Evolutionary conservation across 306 rosid species (phyloP).

Genomic region (peach (Prunus persica)): Prunus_persica_NCBIv2 NC_034012.1:10975001-10975500

Average conservation of each 20-base stretch:
- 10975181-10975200: neutral
- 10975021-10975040: no score
- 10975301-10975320: neutral
- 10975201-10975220: neutral
- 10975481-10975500: neutral
- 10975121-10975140: neutral
- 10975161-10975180: neutral
- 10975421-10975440: neutral
- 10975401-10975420: neutral
- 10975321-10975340: no score
- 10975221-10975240: neutral
- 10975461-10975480: neutral
- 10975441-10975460: neutral
- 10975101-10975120: no score
- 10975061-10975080: no score
- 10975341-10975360: neutral
- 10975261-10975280: no score
- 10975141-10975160: neutral
- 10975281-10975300: neutral
- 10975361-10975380: neutral
- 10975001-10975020: no score
- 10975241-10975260: neutral
- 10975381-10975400: neutral
- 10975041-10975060: no score
- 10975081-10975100: no score